These are phyloP conservation scores for Umbellularia californica DNA, from an alignment of 164 flowering plant species.

Conservation along the genomic window DNA sequence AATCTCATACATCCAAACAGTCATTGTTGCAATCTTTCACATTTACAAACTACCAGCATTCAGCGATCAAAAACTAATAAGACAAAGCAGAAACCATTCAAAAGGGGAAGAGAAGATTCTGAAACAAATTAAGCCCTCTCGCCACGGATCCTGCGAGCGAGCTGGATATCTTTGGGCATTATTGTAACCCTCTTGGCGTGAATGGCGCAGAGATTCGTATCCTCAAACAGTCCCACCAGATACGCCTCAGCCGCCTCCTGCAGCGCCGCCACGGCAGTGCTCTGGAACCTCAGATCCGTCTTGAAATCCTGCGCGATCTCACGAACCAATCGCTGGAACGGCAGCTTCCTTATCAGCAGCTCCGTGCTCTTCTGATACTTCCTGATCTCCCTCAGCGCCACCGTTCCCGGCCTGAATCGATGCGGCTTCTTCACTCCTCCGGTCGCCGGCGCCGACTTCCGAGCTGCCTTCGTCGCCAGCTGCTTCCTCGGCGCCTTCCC, in stretches of 20 bases:
- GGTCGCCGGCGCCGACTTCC: slow-evolving; percentile 17
- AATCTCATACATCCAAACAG: no score
- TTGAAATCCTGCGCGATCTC: slow-evolving; percentile 19
- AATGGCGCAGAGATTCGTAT: slow-evolving; percentile 16
- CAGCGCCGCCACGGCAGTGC: slow-evolving; percentile 12
- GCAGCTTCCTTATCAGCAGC: slow-evolving; percentile 14
- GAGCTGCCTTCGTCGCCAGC: slow-evolving; percentile 15
- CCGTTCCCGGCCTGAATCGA: slow-evolving; percentile 14
- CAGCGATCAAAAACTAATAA: background rate
- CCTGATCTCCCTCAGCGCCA: slow-evolving; percentile 16
- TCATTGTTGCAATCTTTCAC: no score
- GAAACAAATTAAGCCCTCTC: slow-evolving; percentile 8
- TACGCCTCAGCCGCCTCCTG: slow-evolving; percentile 16
- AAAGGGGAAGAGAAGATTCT: background rate
- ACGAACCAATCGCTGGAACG: slow-evolving; percentile 15
- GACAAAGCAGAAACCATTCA: background rate
- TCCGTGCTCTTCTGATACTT: slow-evolving; percentile 20
- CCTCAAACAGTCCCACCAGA: slow-evolving; percentile 13
- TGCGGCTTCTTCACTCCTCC: slow-evolving; percentile 19
- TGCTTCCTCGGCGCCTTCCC: slow-evolving; percentile 18
- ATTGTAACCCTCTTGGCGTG: slow-evolving; percentile 18
- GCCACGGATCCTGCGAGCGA: slow-evolving; percentile 14
- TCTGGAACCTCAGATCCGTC: slow-evolving; percentile 17
- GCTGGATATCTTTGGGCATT: slow-evolving; percentile 18
- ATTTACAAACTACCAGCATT: background rate